Percentiles rank a stretch among this genome's conserved stretches.
phyloP scores from a whole-genome alignment of 139 green algal species.

The Astrephomene gubernaculifera region DNA sequence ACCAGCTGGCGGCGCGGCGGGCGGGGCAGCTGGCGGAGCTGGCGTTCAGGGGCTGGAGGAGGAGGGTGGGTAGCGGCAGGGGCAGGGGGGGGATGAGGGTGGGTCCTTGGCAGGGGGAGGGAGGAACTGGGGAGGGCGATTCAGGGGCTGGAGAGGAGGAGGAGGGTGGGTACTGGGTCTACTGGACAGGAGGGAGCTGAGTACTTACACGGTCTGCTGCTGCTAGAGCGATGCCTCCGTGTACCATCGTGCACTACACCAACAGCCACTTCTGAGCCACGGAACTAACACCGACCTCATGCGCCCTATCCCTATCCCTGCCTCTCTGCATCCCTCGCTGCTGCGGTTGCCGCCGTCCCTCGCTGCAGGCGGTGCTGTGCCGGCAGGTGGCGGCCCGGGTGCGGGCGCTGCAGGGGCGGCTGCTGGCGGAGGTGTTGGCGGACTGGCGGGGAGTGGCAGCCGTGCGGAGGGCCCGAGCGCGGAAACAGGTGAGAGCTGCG shows the following conservation, averaged over 20 bases:
- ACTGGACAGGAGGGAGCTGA: neutral
- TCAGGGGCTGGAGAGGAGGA: neutral
- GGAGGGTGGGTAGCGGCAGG: constrained; percentile 13
- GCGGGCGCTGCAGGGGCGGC: constrained; percentile 3
- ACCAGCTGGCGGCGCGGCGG: constrained; percentile 50
- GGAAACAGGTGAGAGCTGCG: neutral
- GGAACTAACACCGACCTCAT: too few species aligned
- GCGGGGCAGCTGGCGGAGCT: constrained; percentile 49
- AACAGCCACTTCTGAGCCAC: too few species aligned
- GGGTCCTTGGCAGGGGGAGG: constrained; percentile 21
- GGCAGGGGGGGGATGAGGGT: neutral
- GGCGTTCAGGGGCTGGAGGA: constrained; percentile 49
- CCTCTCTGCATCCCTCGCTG: too few species aligned
- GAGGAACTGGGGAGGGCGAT: neutral
- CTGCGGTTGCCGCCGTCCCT: too few species aligned
- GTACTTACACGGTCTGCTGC: neutral
- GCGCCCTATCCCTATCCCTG: too few species aligned
- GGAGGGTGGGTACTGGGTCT: neutral
- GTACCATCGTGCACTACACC: too few species aligned
- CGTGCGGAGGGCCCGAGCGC: too few species aligned
- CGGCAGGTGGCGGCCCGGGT: constrained; percentile 34
- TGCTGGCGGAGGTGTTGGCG: constrained; percentile 2
- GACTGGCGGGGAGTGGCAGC: too few species aligned
- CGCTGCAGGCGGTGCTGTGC: constrained; percentile 1
- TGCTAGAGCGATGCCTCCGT: neutral